These are phyloP conservation scores for Cercospora zeina DNA, from an alignment of 2,329 filamentous ascomycete genomes.

Conservation along the genomic window DNA sequence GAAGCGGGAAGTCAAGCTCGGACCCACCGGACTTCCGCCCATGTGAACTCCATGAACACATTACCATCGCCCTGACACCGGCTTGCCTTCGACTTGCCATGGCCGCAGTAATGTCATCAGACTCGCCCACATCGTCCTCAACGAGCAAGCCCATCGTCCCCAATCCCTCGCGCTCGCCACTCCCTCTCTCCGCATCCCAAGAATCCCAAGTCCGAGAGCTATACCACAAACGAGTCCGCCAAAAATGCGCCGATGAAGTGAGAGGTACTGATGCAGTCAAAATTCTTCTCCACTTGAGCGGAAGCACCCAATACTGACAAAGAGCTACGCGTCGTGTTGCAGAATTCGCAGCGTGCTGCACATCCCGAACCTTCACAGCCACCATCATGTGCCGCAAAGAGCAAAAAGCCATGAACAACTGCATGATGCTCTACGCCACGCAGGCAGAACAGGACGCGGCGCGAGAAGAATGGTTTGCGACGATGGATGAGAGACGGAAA, in stretches of 20 bases:
- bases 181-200: slow-evolving; percentile 78
- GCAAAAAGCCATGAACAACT: slow-evolving; percentile 85
- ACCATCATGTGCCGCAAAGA: slow-evolving; percentile 81
- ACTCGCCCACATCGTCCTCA: slow-evolving; percentile 15
- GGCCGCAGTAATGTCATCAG: slow-evolving; percentile 28
- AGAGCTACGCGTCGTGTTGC: not conserved
- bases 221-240: slow-evolving; percentile 76
- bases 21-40: slow-evolving; percentile 8
- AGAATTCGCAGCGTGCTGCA: slow-evolving; percentile 92
- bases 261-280: slow-evolving; percentile 41
- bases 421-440: slow-evolving; percentile 86
- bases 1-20: slow-evolving; percentile 1
- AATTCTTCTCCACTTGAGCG: not conserved
- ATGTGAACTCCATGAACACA: slow-evolving; percentile 11
- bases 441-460: slow-evolving; percentile 83
- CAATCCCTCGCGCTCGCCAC: slow-evolving; percentile 63
- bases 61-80: not conserved
- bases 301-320: not conserved
- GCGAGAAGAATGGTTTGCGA: slow-evolving; percentile 88
- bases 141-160: slow-evolving; percentile 20
- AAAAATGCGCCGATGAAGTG: slow-evolving; percentile 64
- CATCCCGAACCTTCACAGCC: slow-evolving; percentile 80
- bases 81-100: slow-evolving; percentile 19
- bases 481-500: slow-evolving; percentile 67
- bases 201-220: slow-evolving; percentile 79